phyloP scores from a whole-genome alignment of 2,329 filamentous ascomycete genomes.

The Nothomitra cinnamomea region DNA sequence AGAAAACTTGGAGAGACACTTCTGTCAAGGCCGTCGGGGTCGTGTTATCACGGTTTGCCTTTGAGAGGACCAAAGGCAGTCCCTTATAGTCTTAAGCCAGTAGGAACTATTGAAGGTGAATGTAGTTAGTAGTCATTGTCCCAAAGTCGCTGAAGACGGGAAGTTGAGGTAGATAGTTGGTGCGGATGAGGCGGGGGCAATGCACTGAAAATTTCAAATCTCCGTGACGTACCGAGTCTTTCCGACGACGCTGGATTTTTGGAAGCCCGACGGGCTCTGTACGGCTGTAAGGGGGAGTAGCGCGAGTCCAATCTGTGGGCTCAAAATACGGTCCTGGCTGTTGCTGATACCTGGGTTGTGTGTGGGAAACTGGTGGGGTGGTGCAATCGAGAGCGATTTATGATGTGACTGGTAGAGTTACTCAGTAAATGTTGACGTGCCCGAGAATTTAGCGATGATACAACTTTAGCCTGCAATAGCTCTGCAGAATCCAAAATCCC shows the following conservation, averaged over 20 bases:
- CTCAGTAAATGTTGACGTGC: no score
- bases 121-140: neutral
- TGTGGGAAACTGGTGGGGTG: no score
- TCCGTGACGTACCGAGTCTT: neutral
- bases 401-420: no score
- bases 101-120: neutral
- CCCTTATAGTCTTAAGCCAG: neutral
- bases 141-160: neutral
- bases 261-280: neutral
- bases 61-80: constrained; percentile 17
- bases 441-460: no score
- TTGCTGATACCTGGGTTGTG: no score
- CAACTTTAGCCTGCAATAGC: no score
- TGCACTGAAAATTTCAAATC: neutral
- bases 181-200: neutral
- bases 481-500: no score
- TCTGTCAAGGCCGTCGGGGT: constrained; percentile 24
- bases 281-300: neutral
- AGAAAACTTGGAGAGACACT: constrained; percentile 30
- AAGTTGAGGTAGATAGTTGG: neutral
- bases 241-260: neutral
- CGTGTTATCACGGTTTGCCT: constrained; percentile 25
- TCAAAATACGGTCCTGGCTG: no score
- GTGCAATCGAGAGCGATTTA: no score
- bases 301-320: neutral